Conservation (phyloP, 2,329 filamentous ascomycete species). For the Ascochyta fabae region DNA sequence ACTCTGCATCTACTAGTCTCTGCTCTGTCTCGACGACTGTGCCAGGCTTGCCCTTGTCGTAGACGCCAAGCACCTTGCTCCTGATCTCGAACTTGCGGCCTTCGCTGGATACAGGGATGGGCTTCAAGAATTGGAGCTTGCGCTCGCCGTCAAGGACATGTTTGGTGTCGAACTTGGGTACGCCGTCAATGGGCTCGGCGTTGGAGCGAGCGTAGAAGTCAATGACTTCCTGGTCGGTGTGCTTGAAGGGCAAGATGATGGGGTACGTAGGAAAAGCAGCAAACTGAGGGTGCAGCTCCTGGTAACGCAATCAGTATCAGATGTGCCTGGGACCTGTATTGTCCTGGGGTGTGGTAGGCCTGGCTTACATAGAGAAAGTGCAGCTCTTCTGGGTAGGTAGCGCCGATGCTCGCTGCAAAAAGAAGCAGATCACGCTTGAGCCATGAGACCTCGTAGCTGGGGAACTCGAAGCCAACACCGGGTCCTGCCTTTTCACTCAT, state of each 20-base stretch:
- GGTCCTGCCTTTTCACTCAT: constrained; percentile 51
- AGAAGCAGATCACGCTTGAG: constrained; percentile 85
- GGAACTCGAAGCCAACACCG: constrained; percentile 79
- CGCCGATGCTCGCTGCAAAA: constrained; percentile 89
- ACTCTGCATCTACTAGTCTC: constrained; percentile 73
- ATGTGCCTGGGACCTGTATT: not conserved
- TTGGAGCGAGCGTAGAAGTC: constrained; percentile 81
- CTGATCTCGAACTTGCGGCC: constrained; percentile 78
- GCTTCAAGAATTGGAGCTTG: constrained; percentile 76
- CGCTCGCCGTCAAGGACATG: constrained; percentile 86
- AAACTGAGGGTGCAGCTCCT: constrained; percentile 90
- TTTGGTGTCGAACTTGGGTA: constrained; percentile 76
- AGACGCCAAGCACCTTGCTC: constrained; percentile 80
- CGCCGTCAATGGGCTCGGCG: constrained; percentile 71
- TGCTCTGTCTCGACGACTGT: constrained; percentile 82
- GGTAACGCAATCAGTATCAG: not conserved
- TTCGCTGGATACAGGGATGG: constrained; percentile 72
- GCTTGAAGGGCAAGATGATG: constrained; percentile 83
- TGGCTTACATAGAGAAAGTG: constrained; percentile 84
- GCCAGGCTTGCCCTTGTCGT: constrained; percentile 86
- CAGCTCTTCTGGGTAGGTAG: constrained; percentile 78
- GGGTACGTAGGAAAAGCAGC: constrained; percentile 88
- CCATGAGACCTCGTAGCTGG: constrained; percentile 78
- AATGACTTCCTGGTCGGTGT: constrained; percentile 74
- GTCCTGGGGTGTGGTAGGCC: not conserved